A percentile compares a stretch with the other conserved stretches of the same genome.
Evolutionary conservation across 805 yeast genomes (phyloP).

Genomic region (Starmerella riodocensis): DNA sequence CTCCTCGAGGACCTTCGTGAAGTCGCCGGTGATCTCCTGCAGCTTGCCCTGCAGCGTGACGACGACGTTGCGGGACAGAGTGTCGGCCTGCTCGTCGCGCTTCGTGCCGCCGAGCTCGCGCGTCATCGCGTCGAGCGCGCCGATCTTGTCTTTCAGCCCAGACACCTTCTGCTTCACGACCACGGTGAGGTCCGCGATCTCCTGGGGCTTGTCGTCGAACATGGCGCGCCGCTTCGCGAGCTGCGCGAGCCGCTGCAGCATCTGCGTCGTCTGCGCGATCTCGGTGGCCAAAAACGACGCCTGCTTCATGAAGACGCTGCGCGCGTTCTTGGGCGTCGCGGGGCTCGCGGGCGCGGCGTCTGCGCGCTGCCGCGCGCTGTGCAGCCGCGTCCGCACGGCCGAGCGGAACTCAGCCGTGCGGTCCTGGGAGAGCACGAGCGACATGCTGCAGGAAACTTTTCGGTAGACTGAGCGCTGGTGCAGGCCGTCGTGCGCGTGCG

Average conservation of each 20-base stretch:
- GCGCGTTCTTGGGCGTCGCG: constrained; percentile 10
- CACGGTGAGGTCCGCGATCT: constrained; percentile 80
- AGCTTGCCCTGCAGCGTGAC: constrained; percentile 77
- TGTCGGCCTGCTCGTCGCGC: constrained; percentile 44
- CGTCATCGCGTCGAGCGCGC: constrained; percentile 43
- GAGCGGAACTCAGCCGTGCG: constrained; percentile 88
- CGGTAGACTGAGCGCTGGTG: too few relatives aligned
- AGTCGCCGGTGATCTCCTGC: constrained; percentile 83
- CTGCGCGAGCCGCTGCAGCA: constrained; percentile 65
- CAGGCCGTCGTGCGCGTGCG: too few relatives aligned
- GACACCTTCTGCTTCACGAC: constrained; percentile 73
- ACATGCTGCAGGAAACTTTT: constrained; percentile 6
- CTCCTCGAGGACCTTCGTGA: constrained; percentile 74
- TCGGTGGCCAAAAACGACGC: constrained; percentile 83
- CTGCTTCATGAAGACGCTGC: constrained; percentile 45
- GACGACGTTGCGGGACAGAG: constrained; percentile 72
- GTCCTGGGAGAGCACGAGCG: constrained; percentile 38
- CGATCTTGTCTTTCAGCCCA: constrained; percentile 58
- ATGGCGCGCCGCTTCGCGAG: constrained; percentile 82
- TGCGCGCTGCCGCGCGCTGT: constrained; percentile 31
- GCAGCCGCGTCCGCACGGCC: constrained; percentile 67
- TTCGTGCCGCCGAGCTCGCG: constrained; percentile 26
- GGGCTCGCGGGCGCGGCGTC: constrained; percentile 10
- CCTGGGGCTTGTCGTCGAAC: constrained; percentile 88
- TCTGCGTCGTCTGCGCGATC: constrained; percentile 70